Base-by-base conservation (phyloP, 2,329 filamentous ascomycete genomes). In the Corinectria fuckeliana region DNA sequence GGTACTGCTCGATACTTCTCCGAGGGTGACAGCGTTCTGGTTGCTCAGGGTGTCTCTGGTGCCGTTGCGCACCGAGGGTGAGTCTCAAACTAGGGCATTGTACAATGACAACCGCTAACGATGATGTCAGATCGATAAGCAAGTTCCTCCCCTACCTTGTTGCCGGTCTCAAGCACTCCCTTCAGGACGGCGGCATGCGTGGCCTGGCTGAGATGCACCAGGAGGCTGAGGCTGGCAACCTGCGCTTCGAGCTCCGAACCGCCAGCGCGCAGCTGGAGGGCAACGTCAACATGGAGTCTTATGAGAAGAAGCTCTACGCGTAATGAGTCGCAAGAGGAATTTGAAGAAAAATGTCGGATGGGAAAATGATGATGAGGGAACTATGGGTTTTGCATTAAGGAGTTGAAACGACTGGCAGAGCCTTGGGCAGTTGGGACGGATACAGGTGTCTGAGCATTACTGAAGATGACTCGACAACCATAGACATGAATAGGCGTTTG, bases 301-400 rank as follows among this genome's bases (percentile, higher is more conserved):
- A 96, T 77, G 95, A 98, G 85, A 99, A 99, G 91, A 99, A 98
- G 87, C 90, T 99, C 69, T 99, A 96, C 80, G 92, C 93, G 72
- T 97, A 88, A 78, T 70, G 67, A 69, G 62, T 67, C 64, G 62
- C 61, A 54, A 64, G 30, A 57, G 30, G 59, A 55, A 58, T 53
- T 25, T 61, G 54, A 58, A 55, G 39, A 39, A 28, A 53, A 23
- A 59, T 2, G 7, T n/a, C 18, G 55, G 45, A 61, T 58, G 53
- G 41, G 53, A 55, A 56, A 64, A 63, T 53, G 60, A 41, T 55
- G 59, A 64, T 16, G 54, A 56, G 55, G 44, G 60, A 52, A 49
- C 32, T 49, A 30, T 52, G 63, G 57, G 41, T 54, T 50, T 67
- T 69, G 64, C 58, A 64, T 62, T 58, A 20, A 34, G 59, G 50